These are phyloP conservation scores for Astragalus membranaceus DNA, from an alignment of 306 rosid genomes.

Conservation along the genomic window DNA sequence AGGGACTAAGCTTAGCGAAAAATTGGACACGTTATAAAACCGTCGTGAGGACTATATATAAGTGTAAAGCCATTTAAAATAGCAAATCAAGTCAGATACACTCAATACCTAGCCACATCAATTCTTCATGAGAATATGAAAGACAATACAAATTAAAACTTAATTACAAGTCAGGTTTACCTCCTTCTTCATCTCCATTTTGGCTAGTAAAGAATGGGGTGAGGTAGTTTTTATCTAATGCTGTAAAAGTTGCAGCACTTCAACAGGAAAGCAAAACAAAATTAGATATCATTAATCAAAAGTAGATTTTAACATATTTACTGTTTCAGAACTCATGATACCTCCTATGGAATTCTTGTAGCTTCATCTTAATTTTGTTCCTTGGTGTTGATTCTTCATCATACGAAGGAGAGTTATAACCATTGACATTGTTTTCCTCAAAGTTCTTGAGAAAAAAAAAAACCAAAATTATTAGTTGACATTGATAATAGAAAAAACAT, in stretches of 20 bases:
- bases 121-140: not conserved
- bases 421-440: constrained; percentile 40
- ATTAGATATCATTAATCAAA: not conserved
- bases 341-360: constrained; percentile 91
- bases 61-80: not conserved
- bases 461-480: constrained; percentile 10
- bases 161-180: constrained; percentile 38
- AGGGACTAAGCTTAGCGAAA: not conserved
- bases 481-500: not conserved
- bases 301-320: not conserved
- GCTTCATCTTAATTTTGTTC: constrained; percentile 84
- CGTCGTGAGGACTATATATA: not conserved
- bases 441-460: constrained; percentile 29
- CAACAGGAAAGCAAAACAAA: constrained; percentile 21
- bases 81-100: not conserved
- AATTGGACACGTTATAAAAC: not conserved
- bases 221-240: constrained; percentile 82
- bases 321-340: constrained; percentile 12
- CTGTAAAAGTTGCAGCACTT: constrained; percentile 85
- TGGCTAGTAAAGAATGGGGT: constrained; percentile 97
- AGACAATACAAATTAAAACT: not conserved
- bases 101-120: constrained; percentile 1
- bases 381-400: constrained; percentile 67
- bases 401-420: constrained; percentile 73
- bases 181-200: constrained; percentile 72